Base-by-base conservation (phyloP, 305 asterid species). In the Withania somnifera region DNA sequence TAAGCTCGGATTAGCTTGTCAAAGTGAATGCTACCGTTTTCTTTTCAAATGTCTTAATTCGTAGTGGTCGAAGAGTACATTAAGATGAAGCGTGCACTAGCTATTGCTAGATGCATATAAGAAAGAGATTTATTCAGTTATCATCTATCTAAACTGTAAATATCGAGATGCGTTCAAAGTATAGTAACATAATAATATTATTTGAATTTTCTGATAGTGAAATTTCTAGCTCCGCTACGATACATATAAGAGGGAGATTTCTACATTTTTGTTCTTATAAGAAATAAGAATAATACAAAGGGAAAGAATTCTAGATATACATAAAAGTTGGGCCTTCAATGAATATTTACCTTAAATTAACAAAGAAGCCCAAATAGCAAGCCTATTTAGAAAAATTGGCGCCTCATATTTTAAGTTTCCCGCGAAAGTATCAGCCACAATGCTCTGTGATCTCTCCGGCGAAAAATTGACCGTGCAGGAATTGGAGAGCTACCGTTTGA, bases 391-490 rank as follows among this genome's bases (percentile, higher is more conserved):
- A 68, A 89, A 19, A 11, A 80, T 51, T 0, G 89, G 82, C 66
- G 52, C 86, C 78, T 38, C 73, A 40, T 82, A 58, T 0, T 68
- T 77, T 2, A 87, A 73, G 15, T 40, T 58, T 0, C 93, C 85
- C 36, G 88, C 85, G 36, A 91, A 87, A 1, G 84, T 86, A 77
- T 90, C 94, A 6, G 89, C 88, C 83, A 57, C 91, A 60, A 90
- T 92, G 81, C 88, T 89, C 69, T 77, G 85, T 15, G 97, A 81
- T 45, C 83, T 82, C 54, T 69, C 93, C 84, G 95, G 97, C 3
- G 89, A 83, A 3, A 83, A 88, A 81, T 84, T 66, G n/a, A 78
- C 85, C 28, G 94, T 28, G 87, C 17, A 3, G 83, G 75, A 66
- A 81, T 80, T 1, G 87, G 87, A 3, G 90, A 38, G 28, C 87